Evolutionary conservation across 2,329 filamentous ascomycete genomes (phyloP).

Genomic region (Sphaerulina vaccinii): DNA sequence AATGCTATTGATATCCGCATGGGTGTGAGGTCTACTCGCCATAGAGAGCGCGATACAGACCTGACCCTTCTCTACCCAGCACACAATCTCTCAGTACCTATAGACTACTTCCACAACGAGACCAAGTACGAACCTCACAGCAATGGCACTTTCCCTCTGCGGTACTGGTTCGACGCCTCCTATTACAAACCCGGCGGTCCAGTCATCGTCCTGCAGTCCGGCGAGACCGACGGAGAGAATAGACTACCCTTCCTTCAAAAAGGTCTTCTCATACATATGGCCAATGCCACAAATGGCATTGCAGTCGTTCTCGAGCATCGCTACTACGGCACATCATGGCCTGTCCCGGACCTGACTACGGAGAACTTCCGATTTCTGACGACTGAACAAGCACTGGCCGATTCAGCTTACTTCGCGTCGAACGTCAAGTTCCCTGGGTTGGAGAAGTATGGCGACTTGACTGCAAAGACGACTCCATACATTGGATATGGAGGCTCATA

Average conservation of each 20-base stretch:
- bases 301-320: conserved; percentile 82
- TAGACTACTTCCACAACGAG: conserved; percentile 85
- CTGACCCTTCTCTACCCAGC: conserved; percentile 44
- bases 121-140: conserved; percentile 74
- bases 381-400: conserved; percentile 78
- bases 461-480: conserved; percentile 64
- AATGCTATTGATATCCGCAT: conserved; percentile 11
- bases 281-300: conserved; percentile 68
- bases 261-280: conserved; percentile 70
- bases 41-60: conserved; percentile 28
- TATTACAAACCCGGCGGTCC: conserved; percentile 76
- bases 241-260: conserved; percentile 72
- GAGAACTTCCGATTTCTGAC: conserved; percentile 76
- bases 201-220: conserved; percentile 72
- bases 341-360: conserved; percentile 63
- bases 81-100: conserved; percentile 55
- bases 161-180: conserved; percentile 80
- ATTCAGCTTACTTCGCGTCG: conserved; percentile 76
- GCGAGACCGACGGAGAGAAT: conserved; percentile 64
- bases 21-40: conserved; percentile 1
- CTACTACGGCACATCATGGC: conserved; percentile 79
- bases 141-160: conserved; percentile 64
- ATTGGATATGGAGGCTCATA: conserved; percentile 84
- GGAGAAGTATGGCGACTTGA: conserved; percentile 62
- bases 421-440: conserved; percentile 70